These are phyloP conservation scores for Senecio squalidus DNA, from an alignment of 140 eudicot species.

Conservation along the genomic window DNA sequence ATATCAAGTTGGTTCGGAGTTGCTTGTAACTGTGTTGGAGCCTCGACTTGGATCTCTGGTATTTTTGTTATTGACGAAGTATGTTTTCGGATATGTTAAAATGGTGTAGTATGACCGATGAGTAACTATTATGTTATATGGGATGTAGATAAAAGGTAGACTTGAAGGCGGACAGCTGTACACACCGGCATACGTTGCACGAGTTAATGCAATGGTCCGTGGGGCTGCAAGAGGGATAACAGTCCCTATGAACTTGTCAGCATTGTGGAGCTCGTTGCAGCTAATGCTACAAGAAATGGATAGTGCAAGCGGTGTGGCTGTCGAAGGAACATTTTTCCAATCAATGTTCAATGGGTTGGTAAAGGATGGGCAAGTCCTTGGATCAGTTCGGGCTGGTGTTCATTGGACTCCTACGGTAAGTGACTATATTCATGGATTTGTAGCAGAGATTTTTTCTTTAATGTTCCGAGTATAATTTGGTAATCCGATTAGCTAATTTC, in stretches of 20 bases:
- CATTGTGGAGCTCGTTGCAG: conserved; percentile 87
- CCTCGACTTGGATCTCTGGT: conserved; percentile 86
- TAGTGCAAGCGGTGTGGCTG: conserved; percentile 88
- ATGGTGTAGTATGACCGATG: neutral
- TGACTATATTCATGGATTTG: conserved; percentile 4
- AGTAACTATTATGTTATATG: conserved; percentile 13
- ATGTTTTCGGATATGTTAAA: neutral
- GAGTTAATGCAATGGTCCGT: conserved; percentile 94
- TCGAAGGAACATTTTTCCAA: conserved; percentile 87
- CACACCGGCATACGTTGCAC: conserved; percentile 95
- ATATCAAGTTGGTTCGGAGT: conserved; percentile 85
- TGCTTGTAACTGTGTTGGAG: conserved; percentile 64
- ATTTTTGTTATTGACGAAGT: neutral
- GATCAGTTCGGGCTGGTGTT: conserved; percentile 98
- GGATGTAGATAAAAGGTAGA: conserved; percentile 79
- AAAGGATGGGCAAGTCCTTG: conserved; percentile 84
- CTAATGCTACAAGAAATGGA: conserved; percentile 78
- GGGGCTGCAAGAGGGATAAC: conserved; percentile 93
- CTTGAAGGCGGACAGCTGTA: conserved; percentile 98
- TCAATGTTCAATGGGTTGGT: conserved; percentile 92
- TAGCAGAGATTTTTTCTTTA: neutral
- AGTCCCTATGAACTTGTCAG: conserved; percentile 80
- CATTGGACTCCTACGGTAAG: conserved; percentile 97
- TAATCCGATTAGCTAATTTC: conserved; percentile 11
- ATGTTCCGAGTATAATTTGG: neutral